Conservation (phyloP, 2,329 filamentous ascomycete genomes). For the Aquanectria penicillioides region DNA sequence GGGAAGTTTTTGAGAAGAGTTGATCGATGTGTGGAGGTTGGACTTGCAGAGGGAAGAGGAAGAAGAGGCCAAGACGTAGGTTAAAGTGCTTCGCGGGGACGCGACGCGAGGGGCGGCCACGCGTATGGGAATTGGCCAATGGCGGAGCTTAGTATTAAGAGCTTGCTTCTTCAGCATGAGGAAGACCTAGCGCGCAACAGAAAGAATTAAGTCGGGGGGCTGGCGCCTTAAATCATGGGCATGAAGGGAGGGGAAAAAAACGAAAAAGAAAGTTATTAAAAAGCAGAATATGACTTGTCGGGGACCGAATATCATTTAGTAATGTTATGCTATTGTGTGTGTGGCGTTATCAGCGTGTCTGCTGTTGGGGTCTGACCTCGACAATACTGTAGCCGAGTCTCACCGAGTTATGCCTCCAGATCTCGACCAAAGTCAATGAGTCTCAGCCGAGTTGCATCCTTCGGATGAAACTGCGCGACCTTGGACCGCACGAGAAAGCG, state of each 20-base stretch:
- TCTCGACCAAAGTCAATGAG: constrained; percentile 73
- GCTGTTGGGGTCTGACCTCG: neutral
- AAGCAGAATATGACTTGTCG: no score
- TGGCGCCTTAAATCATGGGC: no score
- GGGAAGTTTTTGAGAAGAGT: neutral
- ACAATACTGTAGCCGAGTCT: no score
- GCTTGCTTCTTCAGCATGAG: constrained; percentile 28
- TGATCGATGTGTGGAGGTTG: neutral
- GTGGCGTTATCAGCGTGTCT: no score
- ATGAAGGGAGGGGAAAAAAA: no score
- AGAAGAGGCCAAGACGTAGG: constrained; percentile 39
- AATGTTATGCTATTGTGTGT: no score
- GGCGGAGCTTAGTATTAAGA: constrained; percentile 28
- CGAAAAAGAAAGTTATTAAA: no score
- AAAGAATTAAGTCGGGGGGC: neutral
- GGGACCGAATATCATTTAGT: no score
- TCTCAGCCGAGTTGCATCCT: constrained; percentile 67
- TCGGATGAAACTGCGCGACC: constrained; percentile 73
- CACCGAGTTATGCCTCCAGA: constrained; percentile 60
- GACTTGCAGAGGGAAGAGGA: neutral
- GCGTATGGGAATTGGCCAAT: constrained; percentile 45
- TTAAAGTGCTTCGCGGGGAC: constrained; percentile 36
- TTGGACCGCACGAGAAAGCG: constrained; percentile 73
- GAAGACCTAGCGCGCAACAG: neutral
- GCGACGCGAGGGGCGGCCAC: constrained; percentile 41